Percentiles rank a stretch among this genome's conserved stretches.
Evolutionary conservation across 1,284 basidiomycete genomes (phyloP).

Genomic region (Ceratobasidium sp.): DNA sequence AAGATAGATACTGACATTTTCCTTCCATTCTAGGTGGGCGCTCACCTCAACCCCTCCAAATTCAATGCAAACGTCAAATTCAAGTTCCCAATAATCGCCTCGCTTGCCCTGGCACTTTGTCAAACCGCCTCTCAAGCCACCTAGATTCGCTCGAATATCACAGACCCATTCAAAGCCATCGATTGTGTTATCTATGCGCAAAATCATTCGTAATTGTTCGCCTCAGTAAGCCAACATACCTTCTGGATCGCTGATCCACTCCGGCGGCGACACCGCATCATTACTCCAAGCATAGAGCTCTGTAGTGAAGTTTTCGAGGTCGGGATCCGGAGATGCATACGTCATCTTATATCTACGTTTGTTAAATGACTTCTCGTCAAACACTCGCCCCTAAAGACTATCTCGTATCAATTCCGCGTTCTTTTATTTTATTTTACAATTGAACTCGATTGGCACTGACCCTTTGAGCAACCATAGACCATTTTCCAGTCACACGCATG

Average conservation of each 20-base stretch:
- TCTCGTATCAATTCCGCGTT: not conserved
- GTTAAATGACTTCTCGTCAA: not conserved
- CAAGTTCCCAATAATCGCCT: not conserved
- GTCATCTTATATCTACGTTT: not conserved
- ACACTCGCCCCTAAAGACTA: not conserved
- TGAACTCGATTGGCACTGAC: too few relatives aligned
- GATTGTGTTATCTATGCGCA: not conserved
- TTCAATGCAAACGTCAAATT: constrained; percentile 11
- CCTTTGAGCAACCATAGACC: not conserved
- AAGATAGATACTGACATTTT: constrained; percentile 5
- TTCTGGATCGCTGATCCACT: not conserved
- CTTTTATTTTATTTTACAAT: too few relatives aligned
- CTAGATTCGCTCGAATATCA: not conserved
- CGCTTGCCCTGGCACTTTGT: not conserved
- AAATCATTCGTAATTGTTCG: too few relatives aligned
- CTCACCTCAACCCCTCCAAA: constrained; percentile 13
- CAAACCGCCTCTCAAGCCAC: not conserved
- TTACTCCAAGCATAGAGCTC: constrained; percentile 14
- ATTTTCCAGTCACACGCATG: not conserved
- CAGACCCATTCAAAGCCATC: constrained; percentile 6
- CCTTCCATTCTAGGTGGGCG: constrained; percentile 12
- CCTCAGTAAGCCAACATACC: not conserved
- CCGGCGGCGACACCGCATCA: not conserved
- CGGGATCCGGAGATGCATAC: not conserved
- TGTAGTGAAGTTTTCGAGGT: not conserved